Evolutionary conservation across 495 filamentous ascomycete species (phyloP).

Genomic region (Xylaria longipes): DNA sequence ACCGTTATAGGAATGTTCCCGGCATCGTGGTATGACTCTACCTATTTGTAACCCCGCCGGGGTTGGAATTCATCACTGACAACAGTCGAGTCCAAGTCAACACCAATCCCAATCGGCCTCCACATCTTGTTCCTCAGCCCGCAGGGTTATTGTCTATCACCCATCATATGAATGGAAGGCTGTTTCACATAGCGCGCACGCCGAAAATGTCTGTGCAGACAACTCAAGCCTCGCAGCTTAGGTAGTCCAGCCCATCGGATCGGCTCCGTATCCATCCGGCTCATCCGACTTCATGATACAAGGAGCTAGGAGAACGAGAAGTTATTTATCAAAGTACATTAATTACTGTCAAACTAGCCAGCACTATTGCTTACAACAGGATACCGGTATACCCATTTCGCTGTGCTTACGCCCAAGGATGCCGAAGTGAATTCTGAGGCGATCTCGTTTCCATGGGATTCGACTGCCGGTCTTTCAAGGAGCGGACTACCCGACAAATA

Average conservation of each 20-base stretch:
- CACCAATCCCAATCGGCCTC: not conserved
- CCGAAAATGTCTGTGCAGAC: not conserved
- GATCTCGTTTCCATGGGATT: not conserved
- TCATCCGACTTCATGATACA: not conserved
- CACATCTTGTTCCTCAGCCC: not conserved
- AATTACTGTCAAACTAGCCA: not conserved
- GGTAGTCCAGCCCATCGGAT: not conserved
- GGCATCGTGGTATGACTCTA: not conserved
- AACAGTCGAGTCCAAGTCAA: not conserved
- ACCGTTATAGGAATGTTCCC: too few relatives aligned
- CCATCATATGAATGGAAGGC: not conserved
- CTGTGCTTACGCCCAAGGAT: not conserved
- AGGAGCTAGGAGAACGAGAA: not conserved
- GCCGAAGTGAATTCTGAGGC: not conserved
- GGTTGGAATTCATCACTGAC: not conserved
- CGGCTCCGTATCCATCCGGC: not conserved
- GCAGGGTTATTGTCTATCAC: not conserved
- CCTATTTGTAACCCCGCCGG: not conserved
- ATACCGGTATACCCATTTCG: too few relatives aligned
- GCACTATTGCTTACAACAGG: not conserved
- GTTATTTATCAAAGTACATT: too few relatives aligned
- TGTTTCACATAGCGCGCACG: not conserved
- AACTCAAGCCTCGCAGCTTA: not conserved
- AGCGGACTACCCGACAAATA: not conserved
- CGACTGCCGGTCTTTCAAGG: not conserved